Percentiles rank a stretch among this genome's conserved stretches.
Evolutionary conservation across 768 basidiomycete genomes (phyloP).

Genomic region (Serendipita indica): DNA sequence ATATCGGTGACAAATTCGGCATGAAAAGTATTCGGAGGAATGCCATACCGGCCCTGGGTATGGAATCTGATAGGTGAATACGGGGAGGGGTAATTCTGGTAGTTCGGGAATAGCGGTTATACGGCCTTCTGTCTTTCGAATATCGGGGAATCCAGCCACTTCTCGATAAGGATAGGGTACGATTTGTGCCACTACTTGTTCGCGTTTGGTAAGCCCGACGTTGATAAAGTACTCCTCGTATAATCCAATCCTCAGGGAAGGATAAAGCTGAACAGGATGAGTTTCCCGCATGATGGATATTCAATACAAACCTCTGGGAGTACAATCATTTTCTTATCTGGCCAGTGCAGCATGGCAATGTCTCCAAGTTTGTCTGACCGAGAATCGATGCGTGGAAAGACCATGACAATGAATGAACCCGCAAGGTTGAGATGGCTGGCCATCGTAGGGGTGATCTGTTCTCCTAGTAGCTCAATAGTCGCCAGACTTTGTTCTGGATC

Average conservation of each 20-base stretch:
- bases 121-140: neutral
- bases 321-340: neutral
- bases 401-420: neutral
- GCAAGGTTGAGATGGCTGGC: neutral
- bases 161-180: neutral
- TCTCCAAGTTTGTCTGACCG: neutral
- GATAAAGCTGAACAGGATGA: neutral
- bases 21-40: neutral
- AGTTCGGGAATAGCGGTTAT: neutral
- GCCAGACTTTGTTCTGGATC: neutral
- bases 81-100: neutral
- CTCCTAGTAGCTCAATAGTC: neutral
- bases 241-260: neutral
- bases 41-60: neutral
- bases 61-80: neutral
- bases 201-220: neutral
- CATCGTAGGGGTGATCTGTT: neutral
- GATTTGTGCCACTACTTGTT: neutral
- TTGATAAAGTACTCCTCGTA: slow-evolving; percentile 4
- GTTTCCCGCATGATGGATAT: neutral
- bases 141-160: neutral
- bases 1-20: neutral
- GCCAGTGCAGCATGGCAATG: neutral
- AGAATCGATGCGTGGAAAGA: neutral
- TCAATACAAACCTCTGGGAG: neutral